Percentiles rank a stretch among this genome's conserved stretches.
These are phyloP conservation scores for Aspergillus bombycis DNA, from an alignment of 2,329 filamentous ascomycete species.

Conservation along the genomic window DNA sequence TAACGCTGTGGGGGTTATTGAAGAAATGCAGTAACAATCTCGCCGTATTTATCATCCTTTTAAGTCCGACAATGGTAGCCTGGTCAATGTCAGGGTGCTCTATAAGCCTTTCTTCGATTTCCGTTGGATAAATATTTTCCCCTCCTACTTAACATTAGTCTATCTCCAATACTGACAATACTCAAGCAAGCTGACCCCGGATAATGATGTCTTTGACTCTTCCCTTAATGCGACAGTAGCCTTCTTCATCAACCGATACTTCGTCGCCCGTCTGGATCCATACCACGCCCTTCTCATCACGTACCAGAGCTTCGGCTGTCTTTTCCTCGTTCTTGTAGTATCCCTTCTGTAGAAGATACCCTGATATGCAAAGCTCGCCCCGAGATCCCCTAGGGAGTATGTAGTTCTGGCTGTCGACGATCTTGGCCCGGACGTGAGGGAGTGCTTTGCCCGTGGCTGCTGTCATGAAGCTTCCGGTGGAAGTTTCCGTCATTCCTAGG, in stretches of 20 bases:
- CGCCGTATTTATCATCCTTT: slow-evolving; percentile 52
- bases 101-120: slow-evolving; percentile 69
- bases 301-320: slow-evolving; percentile 67
- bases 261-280: slow-evolving; percentile 66
- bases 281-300: slow-evolving; percentile 57
- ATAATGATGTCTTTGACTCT: slow-evolving; percentile 77
- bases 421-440: slow-evolving; percentile 73
- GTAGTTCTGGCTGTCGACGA: slow-evolving; percentile 68
- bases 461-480: neutral
- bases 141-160: slow-evolving; percentile 49
- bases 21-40: slow-evolving; percentile 10
- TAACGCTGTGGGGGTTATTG: neutral
- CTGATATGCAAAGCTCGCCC: slow-evolving; percentile 72
- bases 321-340: slow-evolving; percentile 35
- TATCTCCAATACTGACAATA: neutral
- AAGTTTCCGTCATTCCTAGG: slow-evolving; percentile 14
- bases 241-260: slow-evolving; percentile 51
- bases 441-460: slow-evolving; percentile 39
- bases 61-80: slow-evolving; percentile 65
- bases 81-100: slow-evolving; percentile 60
- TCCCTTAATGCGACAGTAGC: slow-evolving; percentile 70
- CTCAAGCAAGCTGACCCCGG: slow-evolving; percentile 49
- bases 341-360: slow-evolving; percentile 64
- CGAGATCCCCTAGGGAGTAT: slow-evolving; percentile 66
- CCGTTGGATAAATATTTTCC: slow-evolving; percentile 69